phyloP scores from a whole-genome alignment of 2,329 filamentous ascomycete species.

The Metarhizium anisopliae region DNA sequence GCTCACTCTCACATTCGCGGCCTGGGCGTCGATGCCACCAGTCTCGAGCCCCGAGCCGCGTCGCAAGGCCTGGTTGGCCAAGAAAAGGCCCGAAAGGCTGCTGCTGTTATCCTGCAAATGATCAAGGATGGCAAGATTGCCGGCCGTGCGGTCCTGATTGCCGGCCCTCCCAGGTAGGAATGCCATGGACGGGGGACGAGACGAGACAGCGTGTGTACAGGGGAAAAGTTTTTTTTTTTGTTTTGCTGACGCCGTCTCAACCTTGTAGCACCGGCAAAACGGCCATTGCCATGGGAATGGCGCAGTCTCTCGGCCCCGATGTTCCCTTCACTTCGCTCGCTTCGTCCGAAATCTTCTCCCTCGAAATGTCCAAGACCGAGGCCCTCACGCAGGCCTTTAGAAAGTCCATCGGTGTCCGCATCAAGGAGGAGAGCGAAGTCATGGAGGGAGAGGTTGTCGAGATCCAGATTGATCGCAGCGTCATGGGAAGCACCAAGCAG shows the following conservation, averaged over 20 bases:
- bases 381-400: conserved; percentile 97
- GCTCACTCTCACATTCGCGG: conserved; percentile 97
- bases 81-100: conserved; percentile 91
- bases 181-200: no score
- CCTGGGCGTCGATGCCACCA: conserved; percentile 85
- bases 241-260: conserved; percentile 10
- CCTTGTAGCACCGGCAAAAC: conserved; percentile 76
- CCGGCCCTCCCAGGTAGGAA: conserved; percentile 70
- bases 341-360: conserved; percentile 93
- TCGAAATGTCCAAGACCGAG: conserved; percentile 99
- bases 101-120: conserved; percentile 95
- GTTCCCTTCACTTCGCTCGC: conserved; percentile 95
- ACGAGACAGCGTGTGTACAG: background rate
- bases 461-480: conserved; percentile 94
- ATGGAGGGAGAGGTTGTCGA: conserved; percentile 99
- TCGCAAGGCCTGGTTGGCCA: conserved; percentile 95
- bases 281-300: conserved; percentile 97
- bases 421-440: conserved; percentile 98
- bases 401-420: conserved; percentile 94
- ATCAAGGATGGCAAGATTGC: conserved; percentile 98
- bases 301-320: conserved; percentile 86
- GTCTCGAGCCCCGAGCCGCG: conserved; percentile 72
- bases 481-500: conserved; percentile 94
- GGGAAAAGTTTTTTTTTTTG: background rate
- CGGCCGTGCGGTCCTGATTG: conserved; percentile 86